These are phyloP conservation scores for Simplicillium sp. DNA, from an alignment of 2,329 filamentous ascomycete genomes.

Conservation along the genomic window DNA sequence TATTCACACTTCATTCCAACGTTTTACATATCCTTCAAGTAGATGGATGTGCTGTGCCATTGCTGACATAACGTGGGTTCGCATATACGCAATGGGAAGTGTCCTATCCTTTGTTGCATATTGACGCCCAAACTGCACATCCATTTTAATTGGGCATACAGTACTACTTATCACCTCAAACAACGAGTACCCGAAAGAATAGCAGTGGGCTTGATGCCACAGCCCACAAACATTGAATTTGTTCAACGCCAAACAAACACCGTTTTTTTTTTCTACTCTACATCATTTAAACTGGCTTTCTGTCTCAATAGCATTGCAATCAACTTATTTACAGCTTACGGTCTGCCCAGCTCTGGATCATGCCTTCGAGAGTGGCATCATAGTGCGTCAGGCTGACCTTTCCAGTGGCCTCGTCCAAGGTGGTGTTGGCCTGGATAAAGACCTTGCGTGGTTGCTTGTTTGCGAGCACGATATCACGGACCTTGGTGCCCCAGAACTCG, in stretches of 20 bases:
- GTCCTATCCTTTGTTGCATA: no score
- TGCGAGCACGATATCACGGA: conserved; percentile 64
- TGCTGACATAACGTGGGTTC: background rate
- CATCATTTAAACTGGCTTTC: background rate
- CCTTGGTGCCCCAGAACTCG: conserved; percentile 74
- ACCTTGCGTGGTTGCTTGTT: conserved; percentile 82
- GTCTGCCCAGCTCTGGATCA: conserved; percentile 76
- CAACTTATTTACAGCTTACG: conserved; percentile 32
- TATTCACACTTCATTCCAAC: conserved; percentile 12
- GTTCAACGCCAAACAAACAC: background rate
- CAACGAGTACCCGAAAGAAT: no score
- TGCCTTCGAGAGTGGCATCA: conserved; percentile 67
- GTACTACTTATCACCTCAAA: background rate
- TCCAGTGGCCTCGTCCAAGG: conserved; percentile 56
- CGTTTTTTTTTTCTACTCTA: background rate
- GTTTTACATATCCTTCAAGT: background rate
- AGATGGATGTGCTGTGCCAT: background rate
- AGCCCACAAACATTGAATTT: background rate
- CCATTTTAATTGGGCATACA: background rate
- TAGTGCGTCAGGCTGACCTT: conserved; percentile 77
- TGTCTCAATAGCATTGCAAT: no score
- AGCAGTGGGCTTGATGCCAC: background rate
- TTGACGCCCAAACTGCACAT: no score
- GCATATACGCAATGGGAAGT: no score
- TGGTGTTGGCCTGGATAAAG: conserved; percentile 90